Conservation (phyloP, 1,139 yeast species). For the Sugiyamaella castrensis region DNA sequence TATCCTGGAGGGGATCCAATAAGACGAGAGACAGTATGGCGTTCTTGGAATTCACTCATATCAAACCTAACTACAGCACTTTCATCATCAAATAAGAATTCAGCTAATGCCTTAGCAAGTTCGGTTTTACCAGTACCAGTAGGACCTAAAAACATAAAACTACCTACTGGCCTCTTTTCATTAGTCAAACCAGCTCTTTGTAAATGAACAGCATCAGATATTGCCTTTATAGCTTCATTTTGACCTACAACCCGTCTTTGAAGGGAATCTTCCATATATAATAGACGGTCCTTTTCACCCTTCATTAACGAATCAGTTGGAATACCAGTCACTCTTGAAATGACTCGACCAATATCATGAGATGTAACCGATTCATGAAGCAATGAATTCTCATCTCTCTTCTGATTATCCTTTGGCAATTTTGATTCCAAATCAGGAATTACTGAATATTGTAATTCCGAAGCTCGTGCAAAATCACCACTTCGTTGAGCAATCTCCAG, state of each 20-base stretch:
- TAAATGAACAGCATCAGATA: slow-evolving; percentile 89
- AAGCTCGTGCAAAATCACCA: slow-evolving; percentile 84
- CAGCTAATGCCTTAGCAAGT: slow-evolving; percentile 85
- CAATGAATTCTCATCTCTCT: slow-evolving; percentile 39
- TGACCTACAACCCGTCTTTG: slow-evolving; percentile 86
- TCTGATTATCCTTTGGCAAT: slow-evolving; percentile 48
- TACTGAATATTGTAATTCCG: slow-evolving; percentile 79
- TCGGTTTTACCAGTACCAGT: slow-evolving; percentile 99
- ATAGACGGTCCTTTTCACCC: slow-evolving; percentile 88
- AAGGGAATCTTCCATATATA: slow-evolving; percentile 81
- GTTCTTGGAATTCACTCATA: slow-evolving; percentile 97
- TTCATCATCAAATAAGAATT: slow-evolving; percentile 85
- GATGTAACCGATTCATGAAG: slow-evolving; percentile 91
- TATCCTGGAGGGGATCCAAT: slow-evolving; percentile 99
- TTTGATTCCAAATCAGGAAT: slow-evolving; percentile 75
- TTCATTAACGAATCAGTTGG: slow-evolving; percentile 89
- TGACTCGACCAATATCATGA: slow-evolving; percentile 89
- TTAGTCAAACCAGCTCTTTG: slow-evolving; percentile 96
- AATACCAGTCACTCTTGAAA: slow-evolving; percentile 92
- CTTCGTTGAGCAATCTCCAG: slow-evolving; percentile 78
- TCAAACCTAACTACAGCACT: slow-evolving; percentile 85
- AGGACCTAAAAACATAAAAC: slow-evolving; percentile 94
- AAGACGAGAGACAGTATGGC: slow-evolving; percentile 81
- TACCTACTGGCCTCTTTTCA: slow-evolving; percentile 91
- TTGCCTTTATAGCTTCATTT: slow-evolving; percentile 86